A percentile compares a stretch with the other conserved stretches of the same genome.
Conservation (phyloP, 371 early-diverging fungal genomes). For the Mortierella sp. region DNA sequence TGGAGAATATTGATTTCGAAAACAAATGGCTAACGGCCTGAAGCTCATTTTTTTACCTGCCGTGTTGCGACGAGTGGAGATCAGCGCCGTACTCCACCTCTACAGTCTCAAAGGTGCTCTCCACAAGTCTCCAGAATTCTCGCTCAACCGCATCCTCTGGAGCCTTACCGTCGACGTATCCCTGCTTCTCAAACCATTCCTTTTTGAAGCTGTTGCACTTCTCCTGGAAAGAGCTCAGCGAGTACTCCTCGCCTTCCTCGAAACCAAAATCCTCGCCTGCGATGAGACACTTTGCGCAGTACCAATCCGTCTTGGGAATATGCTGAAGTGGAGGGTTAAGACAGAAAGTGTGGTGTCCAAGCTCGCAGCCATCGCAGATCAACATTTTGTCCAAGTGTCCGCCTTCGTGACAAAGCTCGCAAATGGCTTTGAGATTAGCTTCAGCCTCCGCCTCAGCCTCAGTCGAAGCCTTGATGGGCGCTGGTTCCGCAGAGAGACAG, state of each 20-base stretch:
- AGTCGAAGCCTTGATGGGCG: constrained; percentile 6
- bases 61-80: constrained; percentile 90
- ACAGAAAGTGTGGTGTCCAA: constrained; percentile 87
- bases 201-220: constrained; percentile 87
- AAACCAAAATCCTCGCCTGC: constrained; percentile 94
- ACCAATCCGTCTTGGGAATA: constrained; percentile 88
- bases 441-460: constrained; percentile 25
- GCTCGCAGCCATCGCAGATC: constrained; percentile 91
- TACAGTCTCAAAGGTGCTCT: constrained; percentile 87
- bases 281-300: constrained; percentile 86
- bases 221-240: constrained; percentile 84
- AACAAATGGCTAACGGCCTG: not conserved
- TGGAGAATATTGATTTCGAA: not conserved
- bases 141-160: constrained; percentile 88
- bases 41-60: constrained; percentile 69
- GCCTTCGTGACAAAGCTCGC: constrained; percentile 71
- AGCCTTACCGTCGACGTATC: constrained; percentile 59
- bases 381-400: constrained; percentile 78
- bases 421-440: constrained; percentile 61
- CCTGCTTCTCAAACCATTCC: constrained; percentile 72
- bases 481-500: constrained; percentile 39
- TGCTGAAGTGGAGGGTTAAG: constrained; percentile 76
- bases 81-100: constrained; percentile 98
- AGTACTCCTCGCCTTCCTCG: constrained; percentile 87
- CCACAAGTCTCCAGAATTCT: constrained; percentile 96